Base-by-base conservation (phyloP, 768 basidiomycete genomes). In the Hemileccinum impolitum region DNA sequence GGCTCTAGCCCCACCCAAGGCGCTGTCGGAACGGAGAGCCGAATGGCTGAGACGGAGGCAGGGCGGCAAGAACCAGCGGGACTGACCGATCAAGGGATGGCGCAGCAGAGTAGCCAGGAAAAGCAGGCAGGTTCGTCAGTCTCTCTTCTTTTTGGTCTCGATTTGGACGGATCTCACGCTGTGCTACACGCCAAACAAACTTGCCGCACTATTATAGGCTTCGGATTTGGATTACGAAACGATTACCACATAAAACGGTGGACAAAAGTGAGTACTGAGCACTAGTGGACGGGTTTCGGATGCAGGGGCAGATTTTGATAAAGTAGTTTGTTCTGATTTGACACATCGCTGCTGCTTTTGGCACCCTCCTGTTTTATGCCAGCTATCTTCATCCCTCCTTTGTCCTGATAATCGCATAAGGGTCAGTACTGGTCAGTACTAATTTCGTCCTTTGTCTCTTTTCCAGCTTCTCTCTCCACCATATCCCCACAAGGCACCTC, bases 331-430 rank as follows among this genome's bases (percentile, higher is more conserved):
- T 49, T 53, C 37, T 34, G 55, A 53, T 61, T 45, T 35, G 25
- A 21, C 28, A n/a, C 4, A n/a, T n/a, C 11, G 55, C 48, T 46
- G 52, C 65, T 64, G 37, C 53, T 50, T 69, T 67, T 61, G 64
- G 61, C 63, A 50, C 59, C 66, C 66, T 67, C 66, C 63, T 67
- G 66, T 69, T 58, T 58, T 15, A 46, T 57, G 65, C 55, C 65
- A 63, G 56, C 50, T 58, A 47, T 55, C 43, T 51, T 52, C 42
- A 50, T 55, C 42, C 53, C 46, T 51, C 37, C 50, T 54, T 52
- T 53, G 53, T 54, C 51, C 62, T 67, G 66, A 67, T 67, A 69
- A 67, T 67, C 63, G 57, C 53, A 50, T 58, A 30, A 55, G 64
- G 63, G 53, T 43, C 57, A 52, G 49, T 59, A 57, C 61, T 53